Conservation (phyloP, 352 stramenopile genomes). For the Phytophthora cryptogea region DNA sequence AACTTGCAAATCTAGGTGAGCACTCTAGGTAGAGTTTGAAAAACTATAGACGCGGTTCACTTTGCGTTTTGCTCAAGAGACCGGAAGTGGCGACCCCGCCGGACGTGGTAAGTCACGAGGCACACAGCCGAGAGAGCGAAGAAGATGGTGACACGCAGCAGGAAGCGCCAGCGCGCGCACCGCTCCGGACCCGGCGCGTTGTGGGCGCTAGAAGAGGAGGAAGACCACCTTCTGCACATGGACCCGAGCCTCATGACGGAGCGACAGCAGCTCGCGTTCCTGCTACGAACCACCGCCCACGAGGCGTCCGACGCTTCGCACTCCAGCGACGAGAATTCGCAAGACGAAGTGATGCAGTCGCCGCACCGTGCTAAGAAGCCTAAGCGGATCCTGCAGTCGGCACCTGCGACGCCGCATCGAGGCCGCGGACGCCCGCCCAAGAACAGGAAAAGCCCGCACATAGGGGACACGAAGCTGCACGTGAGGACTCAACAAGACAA, state of each 20-base stretch:
- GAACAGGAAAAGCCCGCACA: conserved; percentile 24
- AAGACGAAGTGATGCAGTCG: conserved; percentile 24
- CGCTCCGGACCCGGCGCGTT: conserved; percentile 3
- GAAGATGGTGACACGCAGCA: conserved; percentile 24
- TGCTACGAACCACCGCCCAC: conserved; percentile 69
- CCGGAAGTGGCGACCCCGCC: conserved; percentile 2
- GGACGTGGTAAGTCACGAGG: conserved; percentile 14
- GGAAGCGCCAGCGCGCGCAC: conserved; percentile 25
- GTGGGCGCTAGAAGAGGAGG: conserved; percentile 21
- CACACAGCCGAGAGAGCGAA: conserved; percentile 6
- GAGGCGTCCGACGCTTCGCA: conserved; percentile 40
- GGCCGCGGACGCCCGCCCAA: conserved; percentile 32
- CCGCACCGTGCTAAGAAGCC: conserved; percentile 21
- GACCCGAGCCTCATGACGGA: conserved; percentile 81
- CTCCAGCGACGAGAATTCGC: conserved; percentile 36
- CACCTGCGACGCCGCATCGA: conserved; percentile 13
- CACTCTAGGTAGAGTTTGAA: not conserved
- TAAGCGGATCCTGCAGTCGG: conserved; percentile 8
- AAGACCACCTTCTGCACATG: conserved; percentile 34
- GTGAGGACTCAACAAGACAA: conserved; percentile 11
- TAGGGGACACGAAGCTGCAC: conserved; percentile 9
- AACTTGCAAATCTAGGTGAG: not conserved
- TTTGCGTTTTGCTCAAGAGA: conserved; percentile 21
- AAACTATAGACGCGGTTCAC: conserved; percentile 12
- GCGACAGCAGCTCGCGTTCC: conserved; percentile 77